Evolutionary conservation across 208 protist genomes (phyloP).

Genomic region (Naegleria fowleri): DNA sequence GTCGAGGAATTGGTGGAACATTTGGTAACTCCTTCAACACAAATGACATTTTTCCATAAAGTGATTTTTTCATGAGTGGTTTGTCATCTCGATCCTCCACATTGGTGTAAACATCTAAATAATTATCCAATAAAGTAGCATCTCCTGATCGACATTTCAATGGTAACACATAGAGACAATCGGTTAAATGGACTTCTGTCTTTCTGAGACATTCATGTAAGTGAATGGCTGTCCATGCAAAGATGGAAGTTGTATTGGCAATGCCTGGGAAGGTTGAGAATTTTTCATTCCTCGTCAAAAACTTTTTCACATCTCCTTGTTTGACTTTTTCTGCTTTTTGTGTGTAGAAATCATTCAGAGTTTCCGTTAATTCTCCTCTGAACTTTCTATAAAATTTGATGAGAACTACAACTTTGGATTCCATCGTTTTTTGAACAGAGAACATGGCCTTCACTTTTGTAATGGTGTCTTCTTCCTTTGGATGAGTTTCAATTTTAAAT

Average conservation of each 20-base stretch:
- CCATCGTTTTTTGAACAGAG: background rate
- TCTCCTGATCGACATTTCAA: background rate
- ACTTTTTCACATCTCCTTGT: background rate
- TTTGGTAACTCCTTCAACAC: background rate
- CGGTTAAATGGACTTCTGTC: background rate
- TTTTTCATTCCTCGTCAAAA: background rate
- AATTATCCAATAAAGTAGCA: background rate
- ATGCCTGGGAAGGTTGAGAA: background rate
- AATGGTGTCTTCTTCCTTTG: background rate
- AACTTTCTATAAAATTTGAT: slow-evolving; percentile 2
- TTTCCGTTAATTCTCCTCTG: background rate
- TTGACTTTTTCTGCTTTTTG: slow-evolving; percentile 3
- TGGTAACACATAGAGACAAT: background rate
- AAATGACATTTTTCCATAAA: background rate
- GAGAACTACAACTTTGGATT: background rate
- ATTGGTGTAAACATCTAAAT: background rate
- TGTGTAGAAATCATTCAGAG: background rate
- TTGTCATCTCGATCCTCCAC: background rate
- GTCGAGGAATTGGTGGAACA: background rate
- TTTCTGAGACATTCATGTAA: background rate
- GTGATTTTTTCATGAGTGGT: background rate
- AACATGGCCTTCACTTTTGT: background rate
- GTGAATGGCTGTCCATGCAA: background rate
- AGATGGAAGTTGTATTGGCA: background rate
- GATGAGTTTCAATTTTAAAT: background rate